Conservation (phyloP, 192 early-diverging fungal species). For the Cetraspora pellucida region DNA sequence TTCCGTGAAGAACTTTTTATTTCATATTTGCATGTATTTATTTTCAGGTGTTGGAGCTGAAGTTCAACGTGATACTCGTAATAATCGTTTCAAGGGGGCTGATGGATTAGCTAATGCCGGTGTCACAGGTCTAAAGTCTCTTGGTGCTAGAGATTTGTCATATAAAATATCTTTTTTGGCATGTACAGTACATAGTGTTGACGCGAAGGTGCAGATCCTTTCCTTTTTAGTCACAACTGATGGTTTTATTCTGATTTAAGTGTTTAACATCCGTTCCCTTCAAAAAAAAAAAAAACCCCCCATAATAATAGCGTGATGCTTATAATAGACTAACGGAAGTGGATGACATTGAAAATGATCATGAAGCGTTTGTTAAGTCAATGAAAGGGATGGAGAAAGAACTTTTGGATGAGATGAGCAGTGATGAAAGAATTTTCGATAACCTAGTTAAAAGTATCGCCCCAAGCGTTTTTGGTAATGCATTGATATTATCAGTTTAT, state of each 20-base stretch:
- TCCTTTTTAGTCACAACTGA: background rate
- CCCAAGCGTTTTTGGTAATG: conserved; percentile 83
- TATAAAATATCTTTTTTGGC: conserved; percentile 91
- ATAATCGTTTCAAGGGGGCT: conserved; percentile 32
- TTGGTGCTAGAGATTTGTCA: conserved; percentile 92
- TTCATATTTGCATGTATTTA: background rate
- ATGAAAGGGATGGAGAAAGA: conserved; percentile 75
- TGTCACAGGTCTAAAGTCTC: conserved; percentile 79
- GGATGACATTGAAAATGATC: conserved; percentile 49
- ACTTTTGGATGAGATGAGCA: conserved; percentile 60
- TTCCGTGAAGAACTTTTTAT: background rate
- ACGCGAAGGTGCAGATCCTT: conserved; percentile 40
- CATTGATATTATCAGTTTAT: background rate
- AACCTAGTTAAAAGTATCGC: conserved; percentile 83
- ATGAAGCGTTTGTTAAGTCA: conserved; percentile 60
- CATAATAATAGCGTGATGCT: background rate
- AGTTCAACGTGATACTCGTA: conserved; percentile 55
- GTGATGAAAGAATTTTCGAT: conserved; percentile 67
- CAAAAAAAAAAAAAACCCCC: background rate
- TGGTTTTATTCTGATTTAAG: background rate
- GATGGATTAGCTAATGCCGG: conserved; percentile 75
- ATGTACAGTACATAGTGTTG: conserved; percentile 72
- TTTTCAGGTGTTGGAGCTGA: conserved; percentile 53
- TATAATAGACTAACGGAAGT: background rate
- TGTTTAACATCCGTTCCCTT: background rate